These are phyloP conservation scores for Colletotrichum musicola DNA, from an alignment of 2,329 filamentous ascomycete species.

Conservation along the genomic window DNA sequence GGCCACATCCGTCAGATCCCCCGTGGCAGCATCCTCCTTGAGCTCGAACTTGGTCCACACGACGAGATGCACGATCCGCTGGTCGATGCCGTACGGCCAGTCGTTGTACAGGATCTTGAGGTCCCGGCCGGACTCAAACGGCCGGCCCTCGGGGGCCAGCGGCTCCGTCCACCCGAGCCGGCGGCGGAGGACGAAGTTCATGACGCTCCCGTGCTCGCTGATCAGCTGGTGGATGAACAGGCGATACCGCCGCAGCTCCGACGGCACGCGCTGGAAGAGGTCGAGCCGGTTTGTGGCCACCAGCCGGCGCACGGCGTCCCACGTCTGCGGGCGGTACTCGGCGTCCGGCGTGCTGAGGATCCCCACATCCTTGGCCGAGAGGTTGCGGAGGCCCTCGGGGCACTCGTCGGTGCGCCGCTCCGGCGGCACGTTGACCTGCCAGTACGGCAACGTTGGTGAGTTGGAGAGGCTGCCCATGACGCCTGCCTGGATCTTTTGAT, in stretches of 20 bases:
- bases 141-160: conserved; percentile 45
- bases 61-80: conserved; percentile 83
- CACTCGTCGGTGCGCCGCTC: conserved; percentile 74
- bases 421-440: conserved; percentile 83
- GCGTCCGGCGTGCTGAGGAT: conserved; percentile 80
- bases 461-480: conserved; percentile 31
- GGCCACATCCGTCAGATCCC: conserved; percentile 75
- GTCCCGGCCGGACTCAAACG: conserved; percentile 66
- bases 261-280: conserved; percentile 81
- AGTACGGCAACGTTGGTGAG: conserved; percentile 69
- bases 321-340: conserved; percentile 72
- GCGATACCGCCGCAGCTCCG: conserved; percentile 82
- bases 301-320: conserved; percentile 76
- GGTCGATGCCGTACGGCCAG: conserved; percentile 92
- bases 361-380: conserved; percentile 74
- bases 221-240: conserved; percentile 75
- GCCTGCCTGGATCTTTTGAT: background rate
- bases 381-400: conserved; percentile 75
- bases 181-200: conserved; percentile 79
- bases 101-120: conserved; percentile 87
- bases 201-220: conserved; percentile 79
- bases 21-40: conserved; percentile 73
- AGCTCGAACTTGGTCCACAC: conserved; percentile 94
- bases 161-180: conserved; percentile 74
- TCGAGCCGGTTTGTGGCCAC: conserved; percentile 77